phyloP scores from a whole-genome alignment of 2,329 filamentous ascomycete genomes.

The Xylariomycetidae sp. region DNA sequence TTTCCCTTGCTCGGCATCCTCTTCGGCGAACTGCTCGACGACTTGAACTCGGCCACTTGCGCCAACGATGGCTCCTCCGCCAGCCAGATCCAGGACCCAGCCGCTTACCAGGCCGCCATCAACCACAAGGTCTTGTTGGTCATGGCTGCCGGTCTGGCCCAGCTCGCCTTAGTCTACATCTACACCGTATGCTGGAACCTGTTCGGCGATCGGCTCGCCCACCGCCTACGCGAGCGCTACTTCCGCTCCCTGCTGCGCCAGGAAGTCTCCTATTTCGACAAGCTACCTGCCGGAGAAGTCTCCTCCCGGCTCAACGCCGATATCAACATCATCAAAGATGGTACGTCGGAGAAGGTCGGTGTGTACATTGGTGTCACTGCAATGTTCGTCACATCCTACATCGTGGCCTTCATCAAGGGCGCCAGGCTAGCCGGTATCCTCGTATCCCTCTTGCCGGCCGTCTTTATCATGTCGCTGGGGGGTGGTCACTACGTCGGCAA shows the following conservation, averaged over 20 bases:
- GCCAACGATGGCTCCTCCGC: constrained; percentile 16
- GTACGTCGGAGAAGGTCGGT: constrained; percentile 58
- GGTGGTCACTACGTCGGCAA: constrained; percentile 44
- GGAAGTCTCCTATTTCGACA: constrained; percentile 53
- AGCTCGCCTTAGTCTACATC: constrained; percentile 51
- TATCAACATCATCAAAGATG: constrained; percentile 53
- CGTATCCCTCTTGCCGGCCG: constrained; percentile 49
- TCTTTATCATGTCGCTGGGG: constrained; percentile 47
- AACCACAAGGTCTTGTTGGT: constrained; percentile 50
- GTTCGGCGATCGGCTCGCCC: constrained; percentile 49
- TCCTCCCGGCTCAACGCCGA: constrained; percentile 51
- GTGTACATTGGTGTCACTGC: constrained; percentile 49
- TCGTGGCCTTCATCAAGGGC: constrained; percentile 56
- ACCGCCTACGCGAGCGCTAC: constrained; percentile 50
- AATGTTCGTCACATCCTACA: constrained; percentile 55
- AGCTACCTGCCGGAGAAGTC: constrained; percentile 49
- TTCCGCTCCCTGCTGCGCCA: constrained; percentile 48
- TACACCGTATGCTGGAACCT: constrained; percentile 54
- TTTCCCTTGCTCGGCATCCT: constrained; percentile 59
- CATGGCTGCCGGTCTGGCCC: constrained; percentile 52
- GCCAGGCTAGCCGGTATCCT: constrained; percentile 51
- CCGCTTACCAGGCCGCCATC: constrained; percentile 32
- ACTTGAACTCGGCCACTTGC: constrained; percentile 54
- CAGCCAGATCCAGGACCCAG: constrained; percentile 17
- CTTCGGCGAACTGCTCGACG: constrained; percentile 58